phyloP scores from a whole-genome alignment of 768 basidiomycete genomes.

The Porphyrellus cyaneotinctus region DNA sequence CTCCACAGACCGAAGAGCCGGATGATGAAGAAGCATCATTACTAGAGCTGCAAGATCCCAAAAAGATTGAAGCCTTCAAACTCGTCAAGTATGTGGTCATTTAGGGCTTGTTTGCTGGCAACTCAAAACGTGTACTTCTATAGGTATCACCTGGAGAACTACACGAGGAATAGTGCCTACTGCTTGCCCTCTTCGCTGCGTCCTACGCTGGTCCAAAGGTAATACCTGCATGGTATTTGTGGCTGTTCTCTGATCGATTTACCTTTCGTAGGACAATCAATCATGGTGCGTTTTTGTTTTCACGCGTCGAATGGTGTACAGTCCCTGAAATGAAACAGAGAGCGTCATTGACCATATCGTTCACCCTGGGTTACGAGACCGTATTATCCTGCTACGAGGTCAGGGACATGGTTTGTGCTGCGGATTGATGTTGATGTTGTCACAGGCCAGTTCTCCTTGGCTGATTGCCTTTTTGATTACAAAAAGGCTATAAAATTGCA shows the following conservation, averaged over 20 bases:
- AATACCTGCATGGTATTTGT: neutral
- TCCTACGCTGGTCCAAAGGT: slow-evolving; percentile 87
- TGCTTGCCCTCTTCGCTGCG: slow-evolving; percentile 84
- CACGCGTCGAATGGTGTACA: neutral
- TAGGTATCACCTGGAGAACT: slow-evolving; percentile 91
- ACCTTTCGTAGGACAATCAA: slow-evolving; percentile 59
- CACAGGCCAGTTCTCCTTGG: slow-evolving; percentile 71
- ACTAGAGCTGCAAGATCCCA: slow-evolving; percentile 48
- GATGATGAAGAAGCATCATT: slow-evolving; percentile 49
- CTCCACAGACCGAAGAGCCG: slow-evolving; percentile 39
- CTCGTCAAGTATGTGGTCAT: slow-evolving; percentile 59
- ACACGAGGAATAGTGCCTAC: slow-evolving; percentile 78
- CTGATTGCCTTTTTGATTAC: slow-evolving; percentile 76
- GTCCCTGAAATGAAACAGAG: slow-evolving; percentile 44
- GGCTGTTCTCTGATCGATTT: slow-evolving; percentile 1
- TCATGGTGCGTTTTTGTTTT: slow-evolving; percentile 54
- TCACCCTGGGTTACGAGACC: slow-evolving; percentile 85
- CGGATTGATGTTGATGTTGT: slow-evolving; percentile 6
- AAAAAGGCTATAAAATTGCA: slow-evolving; percentile 68
- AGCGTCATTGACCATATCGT: slow-evolving; percentile 88
- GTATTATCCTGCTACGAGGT: slow-evolving; percentile 88
- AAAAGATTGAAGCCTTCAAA: slow-evolving; percentile 75
- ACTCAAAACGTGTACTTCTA: neutral
- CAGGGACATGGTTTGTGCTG: slow-evolving; percentile 15
- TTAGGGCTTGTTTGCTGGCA: neutral